Evolutionary conservation across 805 yeast species (phyloP).

Genomic region (Candida odintsovae): DNA sequence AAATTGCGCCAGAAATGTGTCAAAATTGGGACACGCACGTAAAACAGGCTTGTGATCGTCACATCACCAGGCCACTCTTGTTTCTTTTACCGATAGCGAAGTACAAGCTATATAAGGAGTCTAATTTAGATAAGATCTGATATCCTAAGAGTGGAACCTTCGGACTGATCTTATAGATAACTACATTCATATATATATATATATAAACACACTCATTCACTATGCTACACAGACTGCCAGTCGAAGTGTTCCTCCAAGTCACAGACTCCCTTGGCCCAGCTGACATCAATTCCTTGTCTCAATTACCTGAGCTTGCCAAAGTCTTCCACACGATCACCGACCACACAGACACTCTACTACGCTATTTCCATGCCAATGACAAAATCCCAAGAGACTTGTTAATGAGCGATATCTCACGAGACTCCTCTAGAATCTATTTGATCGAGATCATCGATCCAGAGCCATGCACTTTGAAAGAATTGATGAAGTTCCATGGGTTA

Average conservation of each 20-base stretch:
- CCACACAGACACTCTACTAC: neutral
- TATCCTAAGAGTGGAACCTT: neutral
- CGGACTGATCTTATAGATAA: too few relatives aligned
- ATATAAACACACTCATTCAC: neutral
- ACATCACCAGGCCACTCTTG: neutral
- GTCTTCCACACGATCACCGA: constrained; percentile 4
- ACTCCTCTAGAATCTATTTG: constrained; percentile 3
- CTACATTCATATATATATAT: too few relatives aligned
- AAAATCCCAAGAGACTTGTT: neutral
- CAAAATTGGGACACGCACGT: neutral
- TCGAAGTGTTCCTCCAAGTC: neutral
- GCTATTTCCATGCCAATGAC: neutral
- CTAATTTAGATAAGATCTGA: neutral
- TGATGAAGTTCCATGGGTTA: neutral
- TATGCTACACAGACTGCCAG: constrained; percentile 3
- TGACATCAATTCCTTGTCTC: constrained; percentile 1
- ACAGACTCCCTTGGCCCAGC: constrained; percentile 1
- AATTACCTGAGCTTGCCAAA: neutral
- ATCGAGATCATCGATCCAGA: constrained; percentile 2
- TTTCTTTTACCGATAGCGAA: neutral
- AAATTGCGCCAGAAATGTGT: neutral
- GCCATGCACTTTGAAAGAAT: neutral
- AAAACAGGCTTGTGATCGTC: too few relatives aligned
- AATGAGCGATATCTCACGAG: neutral
- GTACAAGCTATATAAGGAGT: neutral